phyloP scores from a whole-genome alignment of 1,139 yeast genomes.

The Candida frijolesensis region DNA sequence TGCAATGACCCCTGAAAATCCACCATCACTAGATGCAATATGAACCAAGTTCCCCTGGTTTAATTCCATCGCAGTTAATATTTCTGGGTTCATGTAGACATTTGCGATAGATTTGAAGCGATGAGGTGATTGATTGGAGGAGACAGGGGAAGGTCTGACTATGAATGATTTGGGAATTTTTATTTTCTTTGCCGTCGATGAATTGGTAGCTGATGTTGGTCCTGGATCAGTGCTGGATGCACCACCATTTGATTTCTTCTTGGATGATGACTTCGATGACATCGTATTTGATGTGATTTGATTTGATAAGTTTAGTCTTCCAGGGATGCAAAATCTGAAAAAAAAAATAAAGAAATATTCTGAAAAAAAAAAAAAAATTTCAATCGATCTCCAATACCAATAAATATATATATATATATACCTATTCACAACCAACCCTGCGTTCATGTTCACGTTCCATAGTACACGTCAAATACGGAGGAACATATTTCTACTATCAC shows the following conservation, averaged over 20 bases:
- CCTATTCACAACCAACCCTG: background rate
- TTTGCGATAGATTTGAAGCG: slow-evolving; percentile 36
- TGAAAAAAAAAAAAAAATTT: slow-evolving; percentile 2
- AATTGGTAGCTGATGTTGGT: slow-evolving; percentile 5
- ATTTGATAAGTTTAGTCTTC: background rate
- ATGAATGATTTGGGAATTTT: slow-evolving; percentile 54
- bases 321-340: background rate
- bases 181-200: slow-evolving; percentile 37
- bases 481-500: background rate
- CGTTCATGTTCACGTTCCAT: background rate
- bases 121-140: slow-evolving; percentile 13
- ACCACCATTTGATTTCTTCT: slow-evolving; percentile 27
- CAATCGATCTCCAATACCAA: background rate
- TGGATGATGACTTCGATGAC: slow-evolving; percentile 33
- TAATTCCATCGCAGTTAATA: slow-evolving; percentile 56
- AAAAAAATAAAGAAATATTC: background rate
- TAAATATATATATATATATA: background rate
- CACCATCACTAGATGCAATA: slow-evolving; percentile 48
- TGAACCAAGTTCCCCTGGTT: slow-evolving; percentile 56
- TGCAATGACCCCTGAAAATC: slow-evolving; percentile 49
- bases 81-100: slow-evolving; percentile 52
- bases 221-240: slow-evolving; percentile 17
- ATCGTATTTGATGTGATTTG: slow-evolving; percentile 13
- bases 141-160: slow-evolving; percentile 53
- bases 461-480: background rate